Conservation (phyloP, 345 rosid species). For the Bretschneidera sinensis region DNA sequence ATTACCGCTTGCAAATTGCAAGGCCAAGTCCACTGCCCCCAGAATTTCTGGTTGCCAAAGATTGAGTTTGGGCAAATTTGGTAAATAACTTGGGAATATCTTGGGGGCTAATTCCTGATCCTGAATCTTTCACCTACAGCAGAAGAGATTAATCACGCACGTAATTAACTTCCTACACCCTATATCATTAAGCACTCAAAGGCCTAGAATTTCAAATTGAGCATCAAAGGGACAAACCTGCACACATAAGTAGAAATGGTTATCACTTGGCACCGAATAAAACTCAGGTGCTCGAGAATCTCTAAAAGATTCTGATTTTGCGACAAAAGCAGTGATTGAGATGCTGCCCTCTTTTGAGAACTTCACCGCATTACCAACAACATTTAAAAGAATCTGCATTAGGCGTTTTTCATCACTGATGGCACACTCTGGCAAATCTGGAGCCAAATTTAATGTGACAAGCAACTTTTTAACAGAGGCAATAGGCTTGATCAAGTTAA, state of each 20-base stretch:
- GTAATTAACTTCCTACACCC: constrained; percentile 5
- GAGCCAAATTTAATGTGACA: constrained; percentile 64
- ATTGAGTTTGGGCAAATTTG: constrained; percentile 81
- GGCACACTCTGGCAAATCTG: constrained; percentile 83
- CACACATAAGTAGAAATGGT: constrained; percentile 76
- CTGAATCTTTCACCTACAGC: constrained; percentile 83
- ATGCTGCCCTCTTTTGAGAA: constrained; percentile 88
- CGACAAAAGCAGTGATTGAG: constrained; percentile 66
- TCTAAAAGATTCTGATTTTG: constrained; percentile 58
- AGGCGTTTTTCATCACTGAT: constrained; percentile 91
- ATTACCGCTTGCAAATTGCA: constrained; percentile 95
- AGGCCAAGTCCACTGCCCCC: constrained; percentile 96
- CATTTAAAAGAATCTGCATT: constrained; percentile 77
- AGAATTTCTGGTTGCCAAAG: constrained; percentile 55
- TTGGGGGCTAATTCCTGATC: constrained; percentile 80
- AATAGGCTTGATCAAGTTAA: constrained; percentile 82
- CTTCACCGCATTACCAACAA: constrained; percentile 94
- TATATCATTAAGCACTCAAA: background rate
- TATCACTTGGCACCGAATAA: constrained; percentile 57
- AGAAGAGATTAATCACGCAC: constrained; percentile 12
- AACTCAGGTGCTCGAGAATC: constrained; percentile 67
- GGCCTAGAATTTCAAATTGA: background rate
- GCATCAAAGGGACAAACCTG: constrained; percentile 51
- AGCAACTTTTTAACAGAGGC: constrained; percentile 80
- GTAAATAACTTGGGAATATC: constrained; percentile 84